Conservation (phyloP, 495 filamentous ascomycete genomes). For the Xylaria cubensis region DNA sequence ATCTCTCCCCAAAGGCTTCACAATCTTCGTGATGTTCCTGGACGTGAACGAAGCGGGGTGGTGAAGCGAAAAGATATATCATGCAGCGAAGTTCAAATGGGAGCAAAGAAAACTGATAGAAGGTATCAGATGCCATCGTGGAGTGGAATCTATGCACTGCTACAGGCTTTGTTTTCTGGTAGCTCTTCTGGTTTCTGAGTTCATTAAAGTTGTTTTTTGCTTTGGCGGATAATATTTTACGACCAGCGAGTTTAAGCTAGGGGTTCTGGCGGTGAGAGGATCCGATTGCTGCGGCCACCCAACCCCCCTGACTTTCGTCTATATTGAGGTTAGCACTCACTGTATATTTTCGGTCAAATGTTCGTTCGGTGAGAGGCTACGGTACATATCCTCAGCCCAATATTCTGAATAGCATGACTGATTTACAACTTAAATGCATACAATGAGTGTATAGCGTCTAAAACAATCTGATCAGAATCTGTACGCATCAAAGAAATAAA, state of each 20-base stretch:
- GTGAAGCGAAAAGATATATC: conserved; percentile 21
- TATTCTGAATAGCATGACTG: not conserved
- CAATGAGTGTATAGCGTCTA: not conserved
- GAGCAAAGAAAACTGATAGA: conserved; percentile 4
- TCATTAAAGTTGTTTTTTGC: not conserved
- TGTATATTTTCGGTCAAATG: not conserved
- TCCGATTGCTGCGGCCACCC: not conserved
- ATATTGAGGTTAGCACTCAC: not conserved
- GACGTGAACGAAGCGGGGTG: conserved; percentile 24
- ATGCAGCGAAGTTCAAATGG: conserved; percentile 24
- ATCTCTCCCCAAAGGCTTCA: conserved; percentile 5
- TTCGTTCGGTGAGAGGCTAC: not conserved
- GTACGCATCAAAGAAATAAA: not conserved
- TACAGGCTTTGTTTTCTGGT: not conserved
- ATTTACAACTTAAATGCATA: not conserved
- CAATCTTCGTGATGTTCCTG: conserved; percentile 10
- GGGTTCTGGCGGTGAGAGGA: conserved; percentile 1
- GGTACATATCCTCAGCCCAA: not conserved
- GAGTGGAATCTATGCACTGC: not conserved
- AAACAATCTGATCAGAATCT: not conserved
- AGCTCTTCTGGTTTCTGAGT: not conserved
- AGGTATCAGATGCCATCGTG: conserved; percentile 10
- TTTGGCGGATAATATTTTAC: not conserved
- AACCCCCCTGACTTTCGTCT: conserved; percentile 1
- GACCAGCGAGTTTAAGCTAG: not conserved